Evolutionary conservation across 257 asterid species (phyloP), one percentile per base, ranked within the genome.

Genomic region (Phtheirospermum japonicum): DNA sequence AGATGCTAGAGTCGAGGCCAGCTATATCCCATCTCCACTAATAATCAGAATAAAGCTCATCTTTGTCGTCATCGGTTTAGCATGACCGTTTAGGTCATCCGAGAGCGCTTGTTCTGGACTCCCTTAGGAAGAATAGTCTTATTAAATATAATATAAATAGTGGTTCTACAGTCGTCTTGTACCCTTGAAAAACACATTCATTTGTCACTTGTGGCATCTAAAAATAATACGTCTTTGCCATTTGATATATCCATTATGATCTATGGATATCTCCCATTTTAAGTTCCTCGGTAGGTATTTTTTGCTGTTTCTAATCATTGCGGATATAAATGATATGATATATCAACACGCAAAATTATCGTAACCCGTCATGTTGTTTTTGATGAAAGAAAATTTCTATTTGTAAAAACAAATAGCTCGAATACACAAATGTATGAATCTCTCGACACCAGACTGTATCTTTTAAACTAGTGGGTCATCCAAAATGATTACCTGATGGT

Each of bases 51-150:
- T 12, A 14, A 2, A 17, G 5, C n/a, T 46, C 18, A 13, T 16
- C 10, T 16, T 2, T 20, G 26, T 54, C 39, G 1, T 0, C 5
- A 4, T 5, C 7, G 1, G 10, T 40, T 9, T 70, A 65, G 70
- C 75, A 70, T 33, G 30, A 8, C 30, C 59, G 75, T 63, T n/a
- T n/a, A 4, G 71, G 75, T 5, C 75, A 63, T 34, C 60, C n/a
- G 7, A 20, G 60, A 0, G 2, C 31, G 1, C 6, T 31, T 5
- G 4, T 32, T 16, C 43, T 70, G 1, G 6, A 9, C 2, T 40
- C 49, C 9, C 65, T 63, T 40, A 4, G 39, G 19, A 6, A 16
- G 3, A 55, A 55, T 45, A 60, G 52, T 3, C 28, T 40, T 9
- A 49, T 71, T 9, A 0, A 19, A 3, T 72, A 51, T 59, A 50